Conservation (phyloP, 1,139 yeast species). For the Saccharomyces hybrid region DNA sequence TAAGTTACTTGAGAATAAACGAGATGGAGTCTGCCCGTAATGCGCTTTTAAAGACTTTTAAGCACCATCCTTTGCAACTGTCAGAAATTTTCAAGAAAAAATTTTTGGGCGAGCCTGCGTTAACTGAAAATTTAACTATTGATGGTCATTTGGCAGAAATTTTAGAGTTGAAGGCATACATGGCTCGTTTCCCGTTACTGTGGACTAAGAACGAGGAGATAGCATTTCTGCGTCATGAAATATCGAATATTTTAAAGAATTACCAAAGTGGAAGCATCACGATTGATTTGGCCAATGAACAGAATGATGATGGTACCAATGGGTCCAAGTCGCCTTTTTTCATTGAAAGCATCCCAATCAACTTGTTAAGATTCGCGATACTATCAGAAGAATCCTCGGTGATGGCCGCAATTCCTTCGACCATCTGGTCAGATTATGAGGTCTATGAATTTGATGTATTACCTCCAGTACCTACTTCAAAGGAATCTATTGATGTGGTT, state of each 20-base stretch:
- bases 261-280: slow-evolving; percentile 10
- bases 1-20: slow-evolving; percentile 47
- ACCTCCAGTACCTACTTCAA: slow-evolving; percentile 45
- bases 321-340: slow-evolving; percentile 16
- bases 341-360: slow-evolving; percentile 43
- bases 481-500: slow-evolving; percentile 24
- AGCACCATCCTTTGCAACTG: slow-evolving; percentile 50
- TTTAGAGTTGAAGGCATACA: slow-evolving; percentile 25
- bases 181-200: slow-evolving; percentile 21
- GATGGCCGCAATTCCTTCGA: slow-evolving; percentile 59
- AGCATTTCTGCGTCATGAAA: slow-evolving; percentile 43
- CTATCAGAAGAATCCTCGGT: slow-evolving; percentile 63
- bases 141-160: slow-evolving; percentile 26
- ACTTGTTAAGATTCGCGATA: slow-evolving; percentile 57
- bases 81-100: slow-evolving; percentile 19
- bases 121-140: slow-evolving; percentile 6
- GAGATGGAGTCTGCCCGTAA: slow-evolving; percentile 39
- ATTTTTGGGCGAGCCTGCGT: slow-evolving; percentile 17
- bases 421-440: slow-evolving; percentile 56
- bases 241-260: slow-evolving; percentile 34
- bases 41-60: slow-evolving; percentile 45
- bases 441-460: slow-evolving; percentile 62
- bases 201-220: slow-evolving; percentile 34
- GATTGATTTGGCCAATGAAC: slow-evolving; percentile 5
- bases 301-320: not conserved